Evolutionary conservation across 768 basidiomycete genomes (phyloP).

Genomic region (Tubosaeta sp.): DNA sequence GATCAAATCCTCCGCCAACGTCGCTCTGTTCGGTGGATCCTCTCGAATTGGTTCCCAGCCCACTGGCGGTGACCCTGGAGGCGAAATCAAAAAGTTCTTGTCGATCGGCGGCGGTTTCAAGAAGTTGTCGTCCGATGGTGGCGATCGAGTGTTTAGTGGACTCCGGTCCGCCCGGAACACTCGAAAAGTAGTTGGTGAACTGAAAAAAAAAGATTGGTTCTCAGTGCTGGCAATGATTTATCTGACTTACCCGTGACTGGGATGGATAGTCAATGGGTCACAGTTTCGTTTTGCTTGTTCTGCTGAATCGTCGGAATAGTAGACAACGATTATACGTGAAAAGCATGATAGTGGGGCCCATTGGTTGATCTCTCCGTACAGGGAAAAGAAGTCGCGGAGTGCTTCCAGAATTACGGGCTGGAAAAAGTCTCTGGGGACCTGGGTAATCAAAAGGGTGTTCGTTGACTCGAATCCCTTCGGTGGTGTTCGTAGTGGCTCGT

Average conservation of each 20-base stretch:
- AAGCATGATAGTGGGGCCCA: conserved; percentile 89
- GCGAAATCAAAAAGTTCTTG: conserved; percentile 97
- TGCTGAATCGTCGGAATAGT: conserved; percentile 55
- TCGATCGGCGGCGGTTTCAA: conserved; percentile 75
- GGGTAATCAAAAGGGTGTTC: conserved; percentile 82
- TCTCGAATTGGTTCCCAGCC: conserved; percentile 94
- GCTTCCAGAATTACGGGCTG: conserved; percentile 61
- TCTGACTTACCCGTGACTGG: conserved; percentile 46
- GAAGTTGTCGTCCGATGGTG: conserved; percentile 24
- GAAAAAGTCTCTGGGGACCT: conserved; percentile 76
- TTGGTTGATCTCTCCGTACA: conserved; percentile 78
- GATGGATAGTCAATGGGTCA: conserved; percentile 60
- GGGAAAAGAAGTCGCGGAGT: conserved; percentile 65
- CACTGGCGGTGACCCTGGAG: conserved; percentile 94
- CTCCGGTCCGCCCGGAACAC: conserved; percentile 75
- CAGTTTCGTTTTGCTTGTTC: conserved; percentile 62
- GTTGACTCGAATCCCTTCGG: conserved; percentile 36
- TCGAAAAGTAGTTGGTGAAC: conserved; percentile 49
- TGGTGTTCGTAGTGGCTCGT: background rate
- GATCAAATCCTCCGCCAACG: conserved; percentile 87
- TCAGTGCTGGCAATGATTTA: background rate
- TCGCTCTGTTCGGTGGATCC: conserved; percentile 80
- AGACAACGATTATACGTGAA: conserved; percentile 80
- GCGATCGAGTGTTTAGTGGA: conserved; percentile 43
- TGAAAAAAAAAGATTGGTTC: conserved; percentile 23